A percentile compares a stretch with the other conserved stretches of the same genome.
phyloP scores from a whole-genome alignment of 2,329 filamentous ascomycete genomes.

The Phoma sp. region DNA sequence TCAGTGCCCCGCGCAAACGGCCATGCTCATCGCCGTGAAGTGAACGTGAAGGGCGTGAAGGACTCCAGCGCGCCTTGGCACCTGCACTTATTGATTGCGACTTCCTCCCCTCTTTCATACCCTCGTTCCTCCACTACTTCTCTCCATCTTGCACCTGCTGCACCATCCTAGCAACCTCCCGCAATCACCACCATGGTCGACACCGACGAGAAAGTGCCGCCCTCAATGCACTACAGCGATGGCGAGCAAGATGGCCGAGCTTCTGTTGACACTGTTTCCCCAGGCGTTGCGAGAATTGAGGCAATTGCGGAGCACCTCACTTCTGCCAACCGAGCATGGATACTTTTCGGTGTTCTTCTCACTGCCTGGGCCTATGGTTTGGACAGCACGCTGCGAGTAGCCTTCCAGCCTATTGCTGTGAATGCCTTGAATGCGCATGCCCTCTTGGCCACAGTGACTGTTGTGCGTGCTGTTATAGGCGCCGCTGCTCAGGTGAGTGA shows the following conservation, averaged over 20 bases:
- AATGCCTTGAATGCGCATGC: slow-evolving; percentile 60
- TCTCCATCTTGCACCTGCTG: not conserved
- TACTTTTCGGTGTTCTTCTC: slow-evolving; percentile 68
- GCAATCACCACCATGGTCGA: not conserved
- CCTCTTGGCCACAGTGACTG: slow-evolving; percentile 61
- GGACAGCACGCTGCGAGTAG: slow-evolving; percentile 57
- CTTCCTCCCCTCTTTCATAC: not conserved
- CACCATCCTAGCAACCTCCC: not conserved
- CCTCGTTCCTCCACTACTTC: not conserved
- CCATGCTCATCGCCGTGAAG: not conserved
- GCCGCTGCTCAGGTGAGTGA: slow-evolving; percentile 56
- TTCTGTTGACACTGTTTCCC: slow-evolving; percentile 31
- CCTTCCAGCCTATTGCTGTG: slow-evolving; percentile 59
- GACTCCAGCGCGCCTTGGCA: not conserved
- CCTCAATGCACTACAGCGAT: not conserved
- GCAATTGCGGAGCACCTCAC: slow-evolving; percentile 62
- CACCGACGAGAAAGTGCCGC: not conserved
- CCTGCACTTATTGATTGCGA: not conserved
- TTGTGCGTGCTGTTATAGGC: slow-evolving; percentile 64
- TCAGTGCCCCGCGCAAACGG: not conserved
- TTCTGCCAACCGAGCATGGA: slow-evolving; percentile 58
- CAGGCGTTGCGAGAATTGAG: slow-evolving; percentile 67
- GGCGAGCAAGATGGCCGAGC: not conserved
- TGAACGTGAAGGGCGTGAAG: not conserved
- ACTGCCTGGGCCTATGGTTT: slow-evolving; percentile 69